Evolutionary conservation across 345 rosid species (phyloP).

Genomic region (Lenwebbia sp.): DNA sequence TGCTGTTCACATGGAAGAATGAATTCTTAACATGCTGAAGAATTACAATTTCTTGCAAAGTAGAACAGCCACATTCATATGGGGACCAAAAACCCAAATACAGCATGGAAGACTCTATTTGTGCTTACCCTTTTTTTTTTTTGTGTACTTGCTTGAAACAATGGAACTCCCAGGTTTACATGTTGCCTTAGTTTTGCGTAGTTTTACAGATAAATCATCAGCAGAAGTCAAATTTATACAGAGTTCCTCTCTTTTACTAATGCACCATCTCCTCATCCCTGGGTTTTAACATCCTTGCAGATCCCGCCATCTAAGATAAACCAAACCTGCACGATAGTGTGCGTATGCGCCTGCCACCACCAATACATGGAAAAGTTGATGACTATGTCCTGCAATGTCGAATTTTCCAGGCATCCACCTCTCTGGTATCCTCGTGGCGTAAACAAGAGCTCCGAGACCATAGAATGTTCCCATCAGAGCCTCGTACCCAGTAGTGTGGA

Average conservation of each 20-base stretch:
- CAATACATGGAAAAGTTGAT: conserved; percentile 75
- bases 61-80: background rate
- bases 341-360: conserved; percentile 86
- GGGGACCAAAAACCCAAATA: background rate
- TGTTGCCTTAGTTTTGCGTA: background rate
- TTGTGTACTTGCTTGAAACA: background rate
- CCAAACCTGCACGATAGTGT: conserved; percentile 76
- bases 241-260: background rate
- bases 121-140: background rate
- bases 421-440: conserved; percentile 77
- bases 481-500: conserved; percentile 84
- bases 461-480: conserved; percentile 69
- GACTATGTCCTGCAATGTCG: conserved; percentile 95
- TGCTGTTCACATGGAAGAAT: background rate
- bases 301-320: conserved; percentile 84
- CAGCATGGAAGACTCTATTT: background rate
- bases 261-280: background rate
- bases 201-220: background rate
- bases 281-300: conserved; percentile 49
- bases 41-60: background rate
- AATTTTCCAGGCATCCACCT: conserved; percentile 95
- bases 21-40: background rate
- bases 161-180: background rate
- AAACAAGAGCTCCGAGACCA: conserved; percentile 66
- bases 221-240: background rate